Conservation (phyloP, 2,329 filamentous ascomycete species). For the Didymella keratinophila region DNA sequence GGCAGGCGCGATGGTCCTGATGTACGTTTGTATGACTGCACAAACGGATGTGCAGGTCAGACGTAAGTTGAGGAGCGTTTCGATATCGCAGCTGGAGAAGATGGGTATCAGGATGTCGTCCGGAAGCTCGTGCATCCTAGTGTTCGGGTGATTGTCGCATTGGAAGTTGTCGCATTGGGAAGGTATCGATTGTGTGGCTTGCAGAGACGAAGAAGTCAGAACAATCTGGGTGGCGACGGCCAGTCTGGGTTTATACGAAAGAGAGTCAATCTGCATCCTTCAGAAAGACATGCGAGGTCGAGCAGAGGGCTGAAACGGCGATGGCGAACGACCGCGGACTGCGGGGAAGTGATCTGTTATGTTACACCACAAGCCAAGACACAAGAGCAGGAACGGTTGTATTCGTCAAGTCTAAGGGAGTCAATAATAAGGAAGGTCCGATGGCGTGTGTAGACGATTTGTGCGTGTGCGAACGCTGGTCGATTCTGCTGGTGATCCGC, state of each 20-base stretch:
- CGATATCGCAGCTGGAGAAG: constrained; percentile 18
- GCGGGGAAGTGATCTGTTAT: neutral
- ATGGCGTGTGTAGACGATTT: constrained; percentile 8
- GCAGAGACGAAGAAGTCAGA: neutral
- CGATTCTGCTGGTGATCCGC: constrained; percentile 5
- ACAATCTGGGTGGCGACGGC: neutral
- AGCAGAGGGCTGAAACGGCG: neutral
- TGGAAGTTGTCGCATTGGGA: constrained; percentile 16
- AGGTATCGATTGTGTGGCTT: neutral
- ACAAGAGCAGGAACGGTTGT: neutral
- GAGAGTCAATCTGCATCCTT: constrained; percentile 4
- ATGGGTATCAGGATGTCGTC: constrained; percentile 29
- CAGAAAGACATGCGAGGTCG: neutral
- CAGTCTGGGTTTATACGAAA: neutral
- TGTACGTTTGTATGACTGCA: constrained; percentile 22
- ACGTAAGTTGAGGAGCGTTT: constrained; percentile 19
- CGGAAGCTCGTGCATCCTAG: constrained; percentile 24
- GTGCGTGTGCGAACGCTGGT: neutral
- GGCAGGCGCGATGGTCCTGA: constrained; percentile 27
- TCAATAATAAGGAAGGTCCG: constrained; percentile 1
- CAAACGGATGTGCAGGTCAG: constrained; percentile 17
- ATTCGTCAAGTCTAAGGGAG: neutral
- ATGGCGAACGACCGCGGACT: constrained; percentile 1
- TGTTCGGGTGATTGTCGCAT: constrained; percentile 3
- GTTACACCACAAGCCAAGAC: constrained; percentile 3